These are phyloP conservation scores for Termitomyces heimii DNA, from an alignment of 768 basidiomycete genomes.

Conservation along the genomic window DNA sequence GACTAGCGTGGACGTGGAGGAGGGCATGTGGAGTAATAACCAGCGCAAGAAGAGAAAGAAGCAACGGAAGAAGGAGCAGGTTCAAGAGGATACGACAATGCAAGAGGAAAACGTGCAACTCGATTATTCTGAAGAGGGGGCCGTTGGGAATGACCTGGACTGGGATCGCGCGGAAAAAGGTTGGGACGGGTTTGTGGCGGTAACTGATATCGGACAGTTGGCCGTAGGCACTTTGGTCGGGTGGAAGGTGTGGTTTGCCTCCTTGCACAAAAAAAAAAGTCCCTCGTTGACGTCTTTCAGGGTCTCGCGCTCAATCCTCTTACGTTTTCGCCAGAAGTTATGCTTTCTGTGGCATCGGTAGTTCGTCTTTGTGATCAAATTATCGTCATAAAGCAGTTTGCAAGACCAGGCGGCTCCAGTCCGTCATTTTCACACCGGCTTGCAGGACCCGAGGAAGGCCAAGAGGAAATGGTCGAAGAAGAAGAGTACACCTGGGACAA, in stretches of 20 bases:
- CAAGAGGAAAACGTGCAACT: slow-evolving; percentile 12
- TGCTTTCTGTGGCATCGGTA: slow-evolving; percentile 43
- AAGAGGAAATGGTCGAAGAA: slow-evolving; percentile 15
- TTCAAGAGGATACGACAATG: slow-evolving; percentile 1
- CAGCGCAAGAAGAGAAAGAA: slow-evolving; percentile 29
- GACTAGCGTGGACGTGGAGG: slow-evolving; percentile 68
- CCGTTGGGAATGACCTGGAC: slow-evolving; percentile 23
- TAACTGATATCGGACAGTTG: slow-evolving; percentile 22
- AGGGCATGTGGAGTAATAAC: slow-evolving; percentile 27
- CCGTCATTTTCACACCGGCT: slow-evolving; percentile 19
- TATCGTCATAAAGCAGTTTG: slow-evolving; percentile 11
- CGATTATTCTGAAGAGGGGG: slow-evolving; percentile 3
- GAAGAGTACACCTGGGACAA: slow-evolving; percentile 18
- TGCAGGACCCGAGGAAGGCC: slow-evolving; percentile 8
- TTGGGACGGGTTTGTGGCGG: slow-evolving; percentile 21
- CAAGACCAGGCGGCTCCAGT: slow-evolving; percentile 11
- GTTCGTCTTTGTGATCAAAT: slow-evolving; percentile 11
- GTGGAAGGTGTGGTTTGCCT: slow-evolving; percentile 39
- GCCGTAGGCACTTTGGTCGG: slow-evolving; percentile 29
- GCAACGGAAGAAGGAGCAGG: slow-evolving; percentile 16
- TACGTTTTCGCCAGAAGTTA: slow-evolving; percentile 54
- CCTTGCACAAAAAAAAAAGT: background rate
- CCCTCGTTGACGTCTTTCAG: slow-evolving; percentile 23
- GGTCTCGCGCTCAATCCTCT: slow-evolving; percentile 51
- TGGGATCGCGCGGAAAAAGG: slow-evolving; percentile 27